A percentile compares a stretch with the other conserved stretches of the same genome.
Conservation (phyloP, 345 rosid genomes). For the Tarenaya hassleriana region DNA sequence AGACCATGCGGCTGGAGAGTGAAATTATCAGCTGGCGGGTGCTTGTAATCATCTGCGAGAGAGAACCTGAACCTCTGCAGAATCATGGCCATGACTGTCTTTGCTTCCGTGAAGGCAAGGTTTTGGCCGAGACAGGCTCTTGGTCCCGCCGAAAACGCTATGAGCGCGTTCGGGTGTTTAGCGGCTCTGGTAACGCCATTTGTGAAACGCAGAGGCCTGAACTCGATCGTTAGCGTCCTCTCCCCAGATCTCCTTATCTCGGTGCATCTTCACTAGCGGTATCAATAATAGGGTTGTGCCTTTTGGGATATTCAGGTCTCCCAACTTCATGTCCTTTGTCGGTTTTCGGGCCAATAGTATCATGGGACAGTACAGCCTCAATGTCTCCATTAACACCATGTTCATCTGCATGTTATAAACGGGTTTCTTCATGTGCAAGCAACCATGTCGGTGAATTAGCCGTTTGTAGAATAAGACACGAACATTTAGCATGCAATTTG, state of each 20-base stretch:
- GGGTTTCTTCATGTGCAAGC: neutral
- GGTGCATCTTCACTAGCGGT: slow-evolving; percentile 31
- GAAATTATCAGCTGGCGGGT: slow-evolving; percentile 32
- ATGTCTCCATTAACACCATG: slow-evolving; percentile 52
- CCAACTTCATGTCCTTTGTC: slow-evolving; percentile 37
- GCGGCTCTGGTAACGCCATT: slow-evolving; percentile 39
- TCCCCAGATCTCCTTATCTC: slow-evolving; percentile 49
- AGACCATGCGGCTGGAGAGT: slow-evolving; percentile 34
- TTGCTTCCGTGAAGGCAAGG: slow-evolving; percentile 39
- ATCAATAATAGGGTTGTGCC: slow-evolving; percentile 25
- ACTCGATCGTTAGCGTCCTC: slow-evolving; percentile 44
- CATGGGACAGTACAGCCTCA: slow-evolving; percentile 54
- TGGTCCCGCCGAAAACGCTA: slow-evolving; percentile 47
- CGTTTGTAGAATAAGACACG: too few relatives aligned
- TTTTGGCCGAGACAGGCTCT: slow-evolving; percentile 59
- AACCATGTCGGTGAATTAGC: too few relatives aligned
- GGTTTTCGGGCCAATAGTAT: slow-evolving; percentile 28
- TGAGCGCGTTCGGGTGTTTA: slow-evolving; percentile 41
- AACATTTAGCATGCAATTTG: slow-evolving; percentile 31
- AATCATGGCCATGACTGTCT: slow-evolving; percentile 33
- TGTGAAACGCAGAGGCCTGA: slow-evolving; percentile 46
- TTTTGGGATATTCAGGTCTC: slow-evolving; percentile 43
- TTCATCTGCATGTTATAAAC: slow-evolving; percentile 32
- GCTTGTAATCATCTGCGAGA: slow-evolving; percentile 35
- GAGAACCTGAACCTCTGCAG: slow-evolving; percentile 37